These are phyloP conservation scores for Pseudopyricularia javanii DNA, from an alignment of 2,329 filamentous ascomycete genomes.

Conservation along the genomic window DNA sequence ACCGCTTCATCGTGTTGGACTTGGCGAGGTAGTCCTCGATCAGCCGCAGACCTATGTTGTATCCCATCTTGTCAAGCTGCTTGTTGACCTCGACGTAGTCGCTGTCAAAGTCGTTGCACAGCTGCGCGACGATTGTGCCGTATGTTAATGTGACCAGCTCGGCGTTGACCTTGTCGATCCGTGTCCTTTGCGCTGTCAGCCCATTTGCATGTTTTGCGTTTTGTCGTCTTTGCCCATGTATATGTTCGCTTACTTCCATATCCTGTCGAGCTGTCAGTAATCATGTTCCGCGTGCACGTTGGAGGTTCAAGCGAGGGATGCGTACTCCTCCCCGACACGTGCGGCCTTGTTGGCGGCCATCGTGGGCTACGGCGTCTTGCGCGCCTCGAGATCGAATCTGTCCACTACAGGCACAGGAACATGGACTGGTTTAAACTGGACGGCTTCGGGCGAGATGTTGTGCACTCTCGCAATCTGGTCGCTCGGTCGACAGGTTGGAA, in stretches of 20 bases:
- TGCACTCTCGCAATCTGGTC: neutral
- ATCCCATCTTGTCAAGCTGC: constrained; percentile 97
- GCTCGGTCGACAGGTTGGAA: neutral
- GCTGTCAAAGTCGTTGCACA: constrained; percentile 91
- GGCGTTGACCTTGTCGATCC: constrained; percentile 95
- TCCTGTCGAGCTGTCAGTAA: constrained; percentile 37
- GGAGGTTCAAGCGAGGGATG: constrained; percentile 7
- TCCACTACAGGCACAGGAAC: neutral
- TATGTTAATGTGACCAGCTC: constrained; percentile 96
- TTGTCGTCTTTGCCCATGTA: neutral
- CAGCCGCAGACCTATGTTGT: constrained; percentile 90
- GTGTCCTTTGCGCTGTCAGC: constrained; percentile 48
- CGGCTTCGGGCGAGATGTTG: neutral
- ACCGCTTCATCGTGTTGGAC: constrained; percentile 78
- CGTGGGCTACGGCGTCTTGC: neutral
- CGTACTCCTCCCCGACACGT: constrained; percentile 50
- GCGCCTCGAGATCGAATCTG: neutral
- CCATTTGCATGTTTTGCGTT: neutral
- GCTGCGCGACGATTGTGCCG: constrained; percentile 89
- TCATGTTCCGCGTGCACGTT: constrained; percentile 9
- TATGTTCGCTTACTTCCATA: constrained; percentile 72
- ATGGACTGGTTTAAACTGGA: neutral
- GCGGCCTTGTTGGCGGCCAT: constrained; percentile 51
- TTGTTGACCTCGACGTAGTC: constrained; percentile 95
- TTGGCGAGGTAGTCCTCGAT: constrained; percentile 98